Conservation (phyloP, 2,329 filamentous ascomycete genomes). For the Didymella lethalis region DNA sequence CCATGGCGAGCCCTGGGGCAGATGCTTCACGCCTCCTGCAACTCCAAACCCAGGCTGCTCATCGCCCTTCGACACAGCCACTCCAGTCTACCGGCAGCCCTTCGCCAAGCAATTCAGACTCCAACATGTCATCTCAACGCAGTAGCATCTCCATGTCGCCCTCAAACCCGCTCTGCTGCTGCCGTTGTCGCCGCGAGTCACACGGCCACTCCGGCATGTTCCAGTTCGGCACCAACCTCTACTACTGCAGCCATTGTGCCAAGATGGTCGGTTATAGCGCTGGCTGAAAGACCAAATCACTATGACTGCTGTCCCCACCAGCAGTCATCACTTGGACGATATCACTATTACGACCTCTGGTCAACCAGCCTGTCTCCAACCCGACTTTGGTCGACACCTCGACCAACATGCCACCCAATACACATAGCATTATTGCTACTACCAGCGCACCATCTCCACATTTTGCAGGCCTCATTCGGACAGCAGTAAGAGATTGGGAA, state of each 20-base stretch:
- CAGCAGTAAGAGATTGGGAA: conserved; percentile 1
- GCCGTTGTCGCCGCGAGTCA: conserved; percentile 47
- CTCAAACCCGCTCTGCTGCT: conserved; percentile 37
- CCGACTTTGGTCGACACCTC: conserved; percentile 2
- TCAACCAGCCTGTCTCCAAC: not conserved
- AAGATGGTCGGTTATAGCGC: conserved; percentile 50
- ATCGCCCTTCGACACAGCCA: conserved; percentile 43
- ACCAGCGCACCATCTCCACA: conserved; percentile 10
- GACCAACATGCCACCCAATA: conserved; percentile 1
- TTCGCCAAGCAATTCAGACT: conserved; percentile 24
- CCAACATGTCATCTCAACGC: conserved; percentile 21
- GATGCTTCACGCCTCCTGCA: conserved; percentile 50
- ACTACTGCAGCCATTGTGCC: conserved; percentile 54
- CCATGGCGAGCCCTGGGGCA: conserved; percentile 31
- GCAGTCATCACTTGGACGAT: not conserved
- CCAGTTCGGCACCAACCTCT: conserved; percentile 50
- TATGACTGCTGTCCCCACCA: not conserved
- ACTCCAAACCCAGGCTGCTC: conserved; percentile 49
- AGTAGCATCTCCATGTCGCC: conserved; percentile 26
- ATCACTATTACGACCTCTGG: not conserved
- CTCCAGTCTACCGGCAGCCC: conserved; percentile 30
- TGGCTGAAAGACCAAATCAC: conserved; percentile 33
- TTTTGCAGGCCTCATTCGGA: not conserved
- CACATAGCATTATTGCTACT: conserved; percentile 17
- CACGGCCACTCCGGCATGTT: conserved; percentile 42